Conservation (phyloP, 2,329 filamentous ascomycete species). For the Dothideomycetes sp. region DNA sequence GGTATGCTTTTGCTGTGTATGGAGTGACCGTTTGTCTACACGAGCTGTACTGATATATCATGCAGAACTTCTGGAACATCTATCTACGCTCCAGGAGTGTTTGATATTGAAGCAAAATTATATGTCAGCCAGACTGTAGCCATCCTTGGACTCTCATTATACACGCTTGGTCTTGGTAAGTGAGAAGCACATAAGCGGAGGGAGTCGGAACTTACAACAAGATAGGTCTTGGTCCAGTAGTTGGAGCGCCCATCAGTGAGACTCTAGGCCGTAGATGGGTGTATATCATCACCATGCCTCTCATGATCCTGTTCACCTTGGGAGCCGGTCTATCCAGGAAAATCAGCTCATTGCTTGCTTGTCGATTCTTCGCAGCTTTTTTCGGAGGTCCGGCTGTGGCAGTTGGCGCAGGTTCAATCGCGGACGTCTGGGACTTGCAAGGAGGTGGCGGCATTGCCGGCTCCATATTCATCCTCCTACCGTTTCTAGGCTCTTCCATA, state of each 20-base stretch:
- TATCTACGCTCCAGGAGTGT: too few species aligned
- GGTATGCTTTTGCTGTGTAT: too few species aligned
- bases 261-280: constrained; percentile 60
- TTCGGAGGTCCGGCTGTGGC: constrained; percentile 29
- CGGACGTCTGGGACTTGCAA: not conserved
- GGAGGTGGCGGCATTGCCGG: not conserved
- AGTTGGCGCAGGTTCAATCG: constrained; percentile 29
- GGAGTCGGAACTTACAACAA: too few species aligned
- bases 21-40: too few species aligned
- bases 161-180: too few species aligned
- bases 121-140: too few species aligned
- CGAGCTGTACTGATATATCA: too few species aligned
- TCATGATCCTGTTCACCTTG: constrained; percentile 26
- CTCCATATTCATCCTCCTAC: constrained; percentile 29
- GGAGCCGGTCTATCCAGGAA: constrained; percentile 46
- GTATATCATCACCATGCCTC: constrained; percentile 55
- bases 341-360: constrained; percentile 59
- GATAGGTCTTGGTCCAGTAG: constrained; percentile 62
- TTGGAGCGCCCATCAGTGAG: constrained; percentile 68
- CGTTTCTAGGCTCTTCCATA: constrained; percentile 32
- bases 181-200: too few species aligned
- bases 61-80: too few species aligned
- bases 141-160: too few species aligned
- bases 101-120: too few species aligned
- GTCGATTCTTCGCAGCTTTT: constrained; percentile 43